Conservation (phyloP, 495 filamentous ascomycete genomes). For the Stereocaulon alpinum region DNA sequence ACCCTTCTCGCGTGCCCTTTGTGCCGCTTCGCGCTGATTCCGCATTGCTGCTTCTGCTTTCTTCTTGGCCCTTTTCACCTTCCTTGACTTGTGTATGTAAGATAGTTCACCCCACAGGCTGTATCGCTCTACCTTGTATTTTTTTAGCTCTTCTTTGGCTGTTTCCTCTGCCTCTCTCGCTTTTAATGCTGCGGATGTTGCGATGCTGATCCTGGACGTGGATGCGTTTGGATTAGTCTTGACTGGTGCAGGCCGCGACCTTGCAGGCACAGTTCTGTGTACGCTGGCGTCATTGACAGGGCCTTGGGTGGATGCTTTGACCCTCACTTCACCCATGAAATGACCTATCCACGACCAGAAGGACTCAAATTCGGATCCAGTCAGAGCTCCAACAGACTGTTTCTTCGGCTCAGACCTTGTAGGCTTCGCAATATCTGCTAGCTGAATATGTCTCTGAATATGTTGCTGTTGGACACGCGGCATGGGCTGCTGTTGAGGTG, state of each 20-base stretch:
- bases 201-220: neutral
- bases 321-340: neutral
- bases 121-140: slow-evolving; percentile 7
- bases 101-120: slow-evolving; percentile 6
- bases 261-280: neutral
- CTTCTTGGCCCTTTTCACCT: slow-evolving; percentile 2
- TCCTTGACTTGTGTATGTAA: slow-evolving; percentile 2
- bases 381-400: neutral
- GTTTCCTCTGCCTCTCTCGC: neutral
- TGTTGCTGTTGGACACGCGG: neutral
- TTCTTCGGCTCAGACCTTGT: neutral
- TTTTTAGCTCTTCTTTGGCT: slow-evolving; percentile 2
- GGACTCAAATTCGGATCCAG: neutral
- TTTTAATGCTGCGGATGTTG: neutral
- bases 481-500: neutral
- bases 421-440: neutral
- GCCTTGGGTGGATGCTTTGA: neutral
- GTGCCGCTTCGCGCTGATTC: neutral
- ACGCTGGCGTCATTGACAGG: neutral
- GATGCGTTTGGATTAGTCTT: neutral
- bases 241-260: neutral
- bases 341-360: slow-evolving; percentile 2
- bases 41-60: slow-evolving; percentile 7
- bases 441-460: neutral
- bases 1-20: neutral